Percentiles rank a stretch among this genome's conserved stretches.
Conservation (phyloP, 768 basidiomycete genomes). For the Cubamyces lactineus region DNA sequence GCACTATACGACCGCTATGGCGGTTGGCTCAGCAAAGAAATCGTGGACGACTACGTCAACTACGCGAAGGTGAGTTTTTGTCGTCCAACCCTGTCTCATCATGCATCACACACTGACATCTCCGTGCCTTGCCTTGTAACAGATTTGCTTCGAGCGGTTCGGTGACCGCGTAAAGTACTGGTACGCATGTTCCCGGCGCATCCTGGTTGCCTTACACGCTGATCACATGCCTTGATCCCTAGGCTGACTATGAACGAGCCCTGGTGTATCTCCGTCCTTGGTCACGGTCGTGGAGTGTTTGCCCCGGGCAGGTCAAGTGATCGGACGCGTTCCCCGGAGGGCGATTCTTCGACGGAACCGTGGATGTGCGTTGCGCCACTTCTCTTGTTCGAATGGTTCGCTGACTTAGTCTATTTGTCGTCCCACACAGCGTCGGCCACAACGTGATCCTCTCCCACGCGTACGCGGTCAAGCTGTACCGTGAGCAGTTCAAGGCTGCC, state of each 20-base stretch:
- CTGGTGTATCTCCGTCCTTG: conserved; percentile 69
- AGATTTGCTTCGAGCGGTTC: conserved; percentile 75
- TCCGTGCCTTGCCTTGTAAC: conserved; percentile 8
- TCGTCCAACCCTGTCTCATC: neutral
- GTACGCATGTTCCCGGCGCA: conserved; percentile 39
- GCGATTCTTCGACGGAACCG: conserved; percentile 66
- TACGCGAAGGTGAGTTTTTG: conserved; percentile 47
- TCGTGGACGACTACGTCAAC: conserved; percentile 63
- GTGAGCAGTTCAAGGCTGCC: conserved; percentile 60
- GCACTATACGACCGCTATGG: conserved; percentile 73
- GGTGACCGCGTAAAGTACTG: conserved; percentile 79
- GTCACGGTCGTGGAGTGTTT: conserved; percentile 73
- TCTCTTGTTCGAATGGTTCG: neutral
- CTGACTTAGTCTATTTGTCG: conserved; percentile 4
- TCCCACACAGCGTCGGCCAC: conserved; percentile 59
- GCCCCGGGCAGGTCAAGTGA: conserved; percentile 73
- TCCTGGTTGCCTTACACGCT: conserved; percentile 2
- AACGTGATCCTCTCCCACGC: conserved; percentile 72
- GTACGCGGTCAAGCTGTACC: conserved; percentile 64
- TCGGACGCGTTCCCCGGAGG: conserved; percentile 58
- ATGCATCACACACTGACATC: neutral
- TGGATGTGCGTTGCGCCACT: conserved; percentile 57
- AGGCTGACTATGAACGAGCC: conserved; percentile 81
- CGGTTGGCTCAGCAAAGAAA: conserved; percentile 76
- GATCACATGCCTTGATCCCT: conserved; percentile 21